phyloP scores from a whole-genome alignment of 2,329 filamentous ascomycete genomes.

The Fusarium stilboides region DNA sequence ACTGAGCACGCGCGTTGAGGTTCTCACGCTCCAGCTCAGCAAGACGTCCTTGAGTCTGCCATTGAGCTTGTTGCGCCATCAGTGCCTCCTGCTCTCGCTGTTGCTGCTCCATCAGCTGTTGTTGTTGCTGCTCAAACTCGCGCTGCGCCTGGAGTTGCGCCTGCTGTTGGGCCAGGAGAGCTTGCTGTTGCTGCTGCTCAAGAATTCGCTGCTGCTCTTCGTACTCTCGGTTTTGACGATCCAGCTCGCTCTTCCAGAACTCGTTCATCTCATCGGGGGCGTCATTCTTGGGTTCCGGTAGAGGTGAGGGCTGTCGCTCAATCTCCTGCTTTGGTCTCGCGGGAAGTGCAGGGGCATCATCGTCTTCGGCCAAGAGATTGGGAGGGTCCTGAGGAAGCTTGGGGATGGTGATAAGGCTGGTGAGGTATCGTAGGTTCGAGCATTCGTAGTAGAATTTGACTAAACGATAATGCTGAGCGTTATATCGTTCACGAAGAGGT shows the following conservation, averaged over 20 bases:
- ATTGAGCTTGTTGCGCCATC: slow-evolving; percentile 87
- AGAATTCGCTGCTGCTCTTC: slow-evolving; percentile 93
- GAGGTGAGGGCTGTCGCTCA: slow-evolving; percentile 77
- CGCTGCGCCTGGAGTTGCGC: slow-evolving; percentile 87
- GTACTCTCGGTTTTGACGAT: slow-evolving; percentile 92
- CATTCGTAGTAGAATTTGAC: slow-evolving; percentile 99
- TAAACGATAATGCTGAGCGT: slow-evolving; percentile 95
- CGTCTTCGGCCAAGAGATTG: slow-evolving; percentile 88
- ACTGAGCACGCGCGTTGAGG: slow-evolving; percentile 92
- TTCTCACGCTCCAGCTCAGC: slow-evolving; percentile 97
- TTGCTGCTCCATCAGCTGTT: slow-evolving; percentile 89
- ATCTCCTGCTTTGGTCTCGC: slow-evolving; percentile 83
- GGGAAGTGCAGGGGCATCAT: slow-evolving; percentile 85
- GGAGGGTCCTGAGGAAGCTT: slow-evolving; percentile 96
- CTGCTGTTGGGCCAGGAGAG: slow-evolving; percentile 85
- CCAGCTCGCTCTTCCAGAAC: slow-evolving; percentile 96
- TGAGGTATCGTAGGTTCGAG: slow-evolving; percentile 96
- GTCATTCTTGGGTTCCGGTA: slow-evolving; percentile 76
- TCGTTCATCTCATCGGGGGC: slow-evolving; percentile 97
- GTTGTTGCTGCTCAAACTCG: slow-evolving; percentile 97
- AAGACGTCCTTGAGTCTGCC: slow-evolving; percentile 95
- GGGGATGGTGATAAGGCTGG: slow-evolving; percentile 94
- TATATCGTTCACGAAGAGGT: slow-evolving; percentile 88
- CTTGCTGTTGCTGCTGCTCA: slow-evolving; percentile 87
- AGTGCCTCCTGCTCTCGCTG: slow-evolving; percentile 91